phyloP scores from a whole-genome alignment of 768 basidiomycete genomes.

The Gloeopeniophorella convolvens region DNA sequence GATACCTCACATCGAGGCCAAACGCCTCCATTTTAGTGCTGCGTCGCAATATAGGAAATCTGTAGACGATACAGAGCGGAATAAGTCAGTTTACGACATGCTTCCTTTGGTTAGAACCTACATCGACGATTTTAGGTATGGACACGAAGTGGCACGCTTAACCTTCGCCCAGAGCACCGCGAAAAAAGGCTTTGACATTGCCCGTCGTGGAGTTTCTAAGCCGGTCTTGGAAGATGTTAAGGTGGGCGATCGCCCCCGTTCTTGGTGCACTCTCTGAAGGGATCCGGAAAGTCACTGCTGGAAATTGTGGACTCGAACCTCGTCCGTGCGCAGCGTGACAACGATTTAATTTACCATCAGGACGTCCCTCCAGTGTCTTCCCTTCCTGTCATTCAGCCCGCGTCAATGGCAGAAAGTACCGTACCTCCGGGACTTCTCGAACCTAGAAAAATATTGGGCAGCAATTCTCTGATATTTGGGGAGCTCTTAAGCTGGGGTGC shows the following conservation, averaged over 20 bases:
- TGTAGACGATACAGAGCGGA: constrained; percentile 78
- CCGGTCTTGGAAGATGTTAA: constrained; percentile 74
- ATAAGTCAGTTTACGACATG: constrained; percentile 40
- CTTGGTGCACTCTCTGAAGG: not conserved
- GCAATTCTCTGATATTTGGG: constrained; percentile 58
- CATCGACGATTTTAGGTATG: constrained; percentile 53
- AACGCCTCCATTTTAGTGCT: constrained; percentile 78
- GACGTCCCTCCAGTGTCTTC: constrained; percentile 71
- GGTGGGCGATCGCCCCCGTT: constrained; percentile 34
- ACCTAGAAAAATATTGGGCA: constrained; percentile 47
- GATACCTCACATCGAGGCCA: constrained; percentile 75
- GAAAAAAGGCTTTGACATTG: constrained; percentile 63
- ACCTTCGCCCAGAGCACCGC: constrained; percentile 58
- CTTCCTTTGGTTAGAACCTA: constrained; percentile 5
- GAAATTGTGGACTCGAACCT: constrained; percentile 63
- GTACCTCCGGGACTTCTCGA: constrained; percentile 52
- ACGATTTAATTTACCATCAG: constrained; percentile 92
- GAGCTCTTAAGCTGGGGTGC: constrained; percentile 84
- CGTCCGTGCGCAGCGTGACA: constrained; percentile 77
- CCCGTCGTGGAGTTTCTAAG: constrained; percentile 53
- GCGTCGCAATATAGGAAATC: constrained; percentile 87
- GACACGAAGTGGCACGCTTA: constrained; percentile 77
- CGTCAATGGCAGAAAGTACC: constrained; percentile 56
- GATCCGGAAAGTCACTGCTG: constrained; percentile 55
- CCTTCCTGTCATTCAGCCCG: constrained; percentile 56